These are phyloP conservation scores for Clonostachys solani DNA, from an alignment of 2,329 filamentous ascomycete species.

Conservation along the genomic window DNA sequence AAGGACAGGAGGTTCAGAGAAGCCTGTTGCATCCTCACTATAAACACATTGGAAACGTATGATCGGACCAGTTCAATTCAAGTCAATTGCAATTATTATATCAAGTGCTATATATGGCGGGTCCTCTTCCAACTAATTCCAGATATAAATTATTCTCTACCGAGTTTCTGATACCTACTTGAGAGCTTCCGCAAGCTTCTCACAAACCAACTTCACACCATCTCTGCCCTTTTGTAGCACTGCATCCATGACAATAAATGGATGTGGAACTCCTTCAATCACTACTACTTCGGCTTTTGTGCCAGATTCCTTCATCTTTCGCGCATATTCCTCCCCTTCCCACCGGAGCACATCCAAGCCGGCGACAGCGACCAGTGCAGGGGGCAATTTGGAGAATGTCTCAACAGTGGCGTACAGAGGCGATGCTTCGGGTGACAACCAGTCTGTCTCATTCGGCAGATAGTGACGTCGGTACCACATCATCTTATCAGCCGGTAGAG, in stretches of 20 bases:
- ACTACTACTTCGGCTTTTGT: constrained; percentile 34
- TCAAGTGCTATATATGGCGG: too few relatives aligned
- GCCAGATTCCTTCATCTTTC: constrained; percentile 39
- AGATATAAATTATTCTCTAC: too few relatives aligned
- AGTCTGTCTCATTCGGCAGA: constrained; percentile 39
- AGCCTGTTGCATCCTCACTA: too few relatives aligned
- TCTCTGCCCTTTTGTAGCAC: constrained; percentile 24
- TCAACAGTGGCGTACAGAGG: constrained; percentile 45
- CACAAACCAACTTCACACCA: constrained; percentile 1
- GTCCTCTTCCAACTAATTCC: too few relatives aligned
- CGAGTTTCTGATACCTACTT: too few relatives aligned
- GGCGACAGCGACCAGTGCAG: constrained; percentile 19
- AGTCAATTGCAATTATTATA: too few relatives aligned
- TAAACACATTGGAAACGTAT: too few relatives aligned
- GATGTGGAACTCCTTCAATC: constrained; percentile 28
- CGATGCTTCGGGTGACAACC: constrained; percentile 47
- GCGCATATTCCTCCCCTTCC: constrained; percentile 46
- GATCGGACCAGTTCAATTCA: too few relatives aligned
- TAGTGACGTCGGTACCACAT: constrained; percentile 57
- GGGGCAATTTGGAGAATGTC: constrained; percentile 33
- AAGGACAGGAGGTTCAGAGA: too few relatives aligned
- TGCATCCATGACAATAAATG: constrained; percentile 55
- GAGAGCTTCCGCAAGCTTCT: not conserved
- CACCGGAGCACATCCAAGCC: constrained; percentile 43
- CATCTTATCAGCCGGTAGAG: constrained; percentile 32